Evolutionary conservation across 2,329 filamentous ascomycete species (phyloP).

Genomic region (Phaeosphaeria sp.): DNA sequence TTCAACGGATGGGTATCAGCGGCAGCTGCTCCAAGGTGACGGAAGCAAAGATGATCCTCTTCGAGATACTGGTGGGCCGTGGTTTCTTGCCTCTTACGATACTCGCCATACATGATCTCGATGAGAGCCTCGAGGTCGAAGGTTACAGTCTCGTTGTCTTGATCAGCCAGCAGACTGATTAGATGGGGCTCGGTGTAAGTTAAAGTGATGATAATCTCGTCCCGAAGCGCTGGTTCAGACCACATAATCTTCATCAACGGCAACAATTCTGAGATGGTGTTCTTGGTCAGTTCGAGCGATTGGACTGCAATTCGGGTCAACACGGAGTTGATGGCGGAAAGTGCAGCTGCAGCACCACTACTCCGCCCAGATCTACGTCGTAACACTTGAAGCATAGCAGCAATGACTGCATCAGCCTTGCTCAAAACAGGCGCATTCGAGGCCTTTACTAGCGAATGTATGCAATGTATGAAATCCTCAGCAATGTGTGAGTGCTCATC

Average conservation of each 20-base stretch:
- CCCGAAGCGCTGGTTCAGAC: slow-evolving; percentile 67
- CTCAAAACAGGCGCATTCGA: slow-evolving; percentile 71
- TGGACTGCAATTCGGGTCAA: slow-evolving; percentile 72
- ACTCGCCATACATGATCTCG: slow-evolving; percentile 78
- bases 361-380: slow-evolving; percentile 66
- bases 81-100: slow-evolving; percentile 70
- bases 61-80: slow-evolving; percentile 61
- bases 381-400: slow-evolving; percentile 66
- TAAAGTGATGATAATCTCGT: slow-evolving; percentile 76
- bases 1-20: slow-evolving; percentile 31
- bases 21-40: slow-evolving; percentile 47
- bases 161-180: slow-evolving; percentile 34
- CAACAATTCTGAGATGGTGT: slow-evolving; percentile 66
- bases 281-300: slow-evolving; percentile 67
- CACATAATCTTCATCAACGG: slow-evolving; percentile 79
- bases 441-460: slow-evolving; percentile 68
- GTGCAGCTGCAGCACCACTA: slow-evolving; percentile 74
- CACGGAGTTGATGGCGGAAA: slow-evolving; percentile 76
- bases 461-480: slow-evolving; percentile 63
- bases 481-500: slow-evolving; percentile 31
- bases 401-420: slow-evolving; percentile 63
- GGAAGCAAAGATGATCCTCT: slow-evolving; percentile 72
- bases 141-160: slow-evolving; percentile 33
- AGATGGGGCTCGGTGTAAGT: slow-evolving; percentile 62
- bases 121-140: slow-evolving; percentile 67